Evolutionary conservation across 208 protist genomes (phyloP).

Genomic region (Leishmania tropica): DNA sequence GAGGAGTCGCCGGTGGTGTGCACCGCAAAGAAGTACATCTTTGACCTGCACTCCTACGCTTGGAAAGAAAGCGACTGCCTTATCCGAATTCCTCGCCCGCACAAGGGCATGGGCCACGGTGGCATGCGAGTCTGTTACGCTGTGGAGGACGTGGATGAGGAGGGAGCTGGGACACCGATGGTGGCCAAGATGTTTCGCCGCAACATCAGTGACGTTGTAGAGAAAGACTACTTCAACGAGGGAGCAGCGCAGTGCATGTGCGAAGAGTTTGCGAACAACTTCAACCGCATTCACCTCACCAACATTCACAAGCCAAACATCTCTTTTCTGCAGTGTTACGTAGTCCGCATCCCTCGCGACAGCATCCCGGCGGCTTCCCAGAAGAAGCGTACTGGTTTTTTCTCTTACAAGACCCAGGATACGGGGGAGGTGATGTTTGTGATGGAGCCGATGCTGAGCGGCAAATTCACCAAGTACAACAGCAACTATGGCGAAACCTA

Average conservation of each 20-base stretch:
- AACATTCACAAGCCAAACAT: constrained; percentile 63
- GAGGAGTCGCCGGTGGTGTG: constrained; percentile 53
- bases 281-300: constrained; percentile 63
- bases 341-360: constrained; percentile 61
- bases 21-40: constrained; percentile 76
- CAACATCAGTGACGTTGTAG: constrained; percentile 69
- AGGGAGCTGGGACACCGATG: constrained; percentile 57
- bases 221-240: constrained; percentile 91
- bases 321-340: constrained; percentile 88
- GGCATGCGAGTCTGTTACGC: constrained; percentile 88
- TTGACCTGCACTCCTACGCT: constrained; percentile 51
- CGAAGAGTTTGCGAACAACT: constrained; percentile 83
- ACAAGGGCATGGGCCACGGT: constrained; percentile 57
- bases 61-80: constrained; percentile 71
- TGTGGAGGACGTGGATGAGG: constrained; percentile 84
- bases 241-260: constrained; percentile 88
- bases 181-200: constrained; percentile 88
- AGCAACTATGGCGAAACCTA: constrained; percentile 87
- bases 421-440: constrained; percentile 76
- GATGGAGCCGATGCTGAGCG: constrained; percentile 89
- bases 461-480: constrained; percentile 90
- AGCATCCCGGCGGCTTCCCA: constrained; percentile 60
- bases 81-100: constrained; percentile 53
- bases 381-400: constrained; percentile 57
- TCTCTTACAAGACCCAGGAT: constrained; percentile 76